phyloP scores from a whole-genome alignment of 495 filamentous ascomycete genomes.

The Glonium stellatum region DNA sequence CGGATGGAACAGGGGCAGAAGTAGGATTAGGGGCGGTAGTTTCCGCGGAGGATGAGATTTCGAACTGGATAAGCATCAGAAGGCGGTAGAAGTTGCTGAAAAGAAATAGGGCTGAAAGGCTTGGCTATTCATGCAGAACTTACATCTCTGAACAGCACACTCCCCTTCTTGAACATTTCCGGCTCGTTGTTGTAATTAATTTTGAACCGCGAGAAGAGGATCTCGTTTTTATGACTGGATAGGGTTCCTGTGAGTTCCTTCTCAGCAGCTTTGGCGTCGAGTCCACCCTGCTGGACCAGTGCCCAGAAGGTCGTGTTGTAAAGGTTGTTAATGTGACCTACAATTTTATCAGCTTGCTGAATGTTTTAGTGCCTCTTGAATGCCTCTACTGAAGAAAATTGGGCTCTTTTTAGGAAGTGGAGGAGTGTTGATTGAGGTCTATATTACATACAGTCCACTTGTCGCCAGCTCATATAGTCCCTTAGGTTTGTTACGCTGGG shows the following conservation, averaged over 20 bases:
- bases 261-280: constrained; percentile 71
- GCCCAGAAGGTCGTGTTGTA: constrained; percentile 98
- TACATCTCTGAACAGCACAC: constrained; percentile 78
- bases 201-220: constrained; percentile 78
- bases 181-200: constrained; percentile 98
- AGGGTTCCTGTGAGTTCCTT: constrained; percentile 73
- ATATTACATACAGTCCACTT: constrained; percentile 73
- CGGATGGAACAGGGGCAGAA: neutral
- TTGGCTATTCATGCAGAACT: constrained; percentile 22
- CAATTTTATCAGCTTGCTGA: neutral
- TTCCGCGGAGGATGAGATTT: neutral
- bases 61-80: constrained; percentile 4
- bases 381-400: too few relatives aligned
- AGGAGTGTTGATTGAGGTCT: too few relatives aligned
- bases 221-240: constrained; percentile 87
- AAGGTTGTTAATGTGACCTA: constrained; percentile 94
- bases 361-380: too few relatives aligned
- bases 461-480: constrained; percentile 95
- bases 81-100: neutral
- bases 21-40: neutral
- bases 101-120: neutral
- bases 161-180: constrained; percentile 89
- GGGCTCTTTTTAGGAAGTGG: neutral
- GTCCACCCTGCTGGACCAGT: constrained; percentile 67
- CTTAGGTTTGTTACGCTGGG: constrained; percentile 69